Conservation (phyloP, 2,329 filamentous ascomycete species). For the Tolypocladium tropicale region DNA sequence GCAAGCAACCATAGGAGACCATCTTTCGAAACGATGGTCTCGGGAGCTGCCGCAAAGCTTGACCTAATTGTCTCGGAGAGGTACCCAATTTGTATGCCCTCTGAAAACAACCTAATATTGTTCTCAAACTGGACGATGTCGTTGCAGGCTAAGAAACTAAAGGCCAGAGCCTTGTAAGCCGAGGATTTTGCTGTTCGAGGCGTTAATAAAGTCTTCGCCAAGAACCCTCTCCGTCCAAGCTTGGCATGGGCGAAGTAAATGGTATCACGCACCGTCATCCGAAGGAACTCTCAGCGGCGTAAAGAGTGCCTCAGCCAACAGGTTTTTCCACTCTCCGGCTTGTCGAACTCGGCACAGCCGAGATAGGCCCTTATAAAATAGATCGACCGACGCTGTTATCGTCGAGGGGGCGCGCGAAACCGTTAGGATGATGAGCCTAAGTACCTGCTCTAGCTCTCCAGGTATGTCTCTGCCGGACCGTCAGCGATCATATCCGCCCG, state of each 20-base stretch:
- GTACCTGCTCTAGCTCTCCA: constrained; percentile 14
- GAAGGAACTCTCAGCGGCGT: constrained; percentile 14
- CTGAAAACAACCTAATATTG: constrained; percentile 24
- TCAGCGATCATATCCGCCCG: neutral
- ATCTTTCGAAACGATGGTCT: constrained; percentile 20
- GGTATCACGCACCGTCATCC: constrained; percentile 9
- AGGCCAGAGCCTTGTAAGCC: constrained; percentile 25
- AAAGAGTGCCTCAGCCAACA: constrained; percentile 18
- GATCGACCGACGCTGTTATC: constrained; percentile 13
- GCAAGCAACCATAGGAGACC: constrained; percentile 54
- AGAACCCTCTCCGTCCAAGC: neutral
- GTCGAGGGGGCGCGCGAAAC: constrained; percentile 9
- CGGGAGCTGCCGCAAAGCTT: constrained; percentile 17
- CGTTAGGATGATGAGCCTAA: constrained; percentile 25
- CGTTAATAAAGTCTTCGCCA: neutral
- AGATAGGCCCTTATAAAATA: constrained; percentile 31
- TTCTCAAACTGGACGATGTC: constrained; percentile 30
- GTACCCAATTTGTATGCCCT: constrained; percentile 24
- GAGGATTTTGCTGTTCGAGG: neutral
- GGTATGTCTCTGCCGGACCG: neutral
- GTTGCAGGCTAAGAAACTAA: constrained; percentile 25
- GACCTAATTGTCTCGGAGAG: constrained; percentile 32
- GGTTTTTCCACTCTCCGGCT: constrained; percentile 7
- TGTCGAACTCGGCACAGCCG: constrained; percentile 19
- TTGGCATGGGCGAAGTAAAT: neutral